Conservation (phyloP, 306 rosid species). For the Acacia confusa region DNA sequence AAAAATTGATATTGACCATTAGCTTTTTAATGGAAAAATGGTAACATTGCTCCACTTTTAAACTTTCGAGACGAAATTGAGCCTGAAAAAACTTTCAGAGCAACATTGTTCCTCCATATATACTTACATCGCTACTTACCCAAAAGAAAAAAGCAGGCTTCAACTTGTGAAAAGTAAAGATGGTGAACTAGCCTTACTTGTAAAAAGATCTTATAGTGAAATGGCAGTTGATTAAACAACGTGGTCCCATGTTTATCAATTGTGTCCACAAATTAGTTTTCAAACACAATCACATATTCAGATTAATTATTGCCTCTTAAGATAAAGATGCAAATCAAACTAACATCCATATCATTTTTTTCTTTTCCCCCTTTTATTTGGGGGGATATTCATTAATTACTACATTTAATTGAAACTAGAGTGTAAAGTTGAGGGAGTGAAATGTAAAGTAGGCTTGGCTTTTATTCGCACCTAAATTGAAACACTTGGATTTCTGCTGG, state of each 20-base stretch:
- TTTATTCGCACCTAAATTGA: slow-evolving; percentile 42
- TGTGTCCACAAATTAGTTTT: not conserved
- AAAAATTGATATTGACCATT: too few species aligned
- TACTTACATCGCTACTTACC: too few species aligned
- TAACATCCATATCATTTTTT: not conserved
- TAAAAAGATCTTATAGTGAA: not conserved
- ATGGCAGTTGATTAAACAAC: not conserved
- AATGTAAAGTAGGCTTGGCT: slow-evolving; percentile 50
- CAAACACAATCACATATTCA: not conserved
- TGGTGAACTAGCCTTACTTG: not conserved
- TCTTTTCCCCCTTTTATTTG: too few species aligned
- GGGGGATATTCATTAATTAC: not conserved
- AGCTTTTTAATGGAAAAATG: too few species aligned
- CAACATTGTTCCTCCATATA: too few species aligned
- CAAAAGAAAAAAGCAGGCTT: not conserved
- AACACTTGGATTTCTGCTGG: slow-evolving; percentile 43
- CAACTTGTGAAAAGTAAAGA: not conserved
- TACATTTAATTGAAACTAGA: slow-evolving; percentile 32
- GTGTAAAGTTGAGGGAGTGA: slow-evolving; percentile 83
- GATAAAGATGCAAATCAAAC: not conserved
- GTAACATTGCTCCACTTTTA: too few species aligned
- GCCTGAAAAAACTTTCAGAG: too few species aligned
- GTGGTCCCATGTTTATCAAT: not conserved
- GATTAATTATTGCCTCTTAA: not conserved
- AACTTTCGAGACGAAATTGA: too few species aligned